Percentiles rank a stretch among this genome's conserved stretches.
phyloP scores from a whole-genome alignment of 1,284 basidiomycete species.

The Porphyrellus sp. region DNA sequence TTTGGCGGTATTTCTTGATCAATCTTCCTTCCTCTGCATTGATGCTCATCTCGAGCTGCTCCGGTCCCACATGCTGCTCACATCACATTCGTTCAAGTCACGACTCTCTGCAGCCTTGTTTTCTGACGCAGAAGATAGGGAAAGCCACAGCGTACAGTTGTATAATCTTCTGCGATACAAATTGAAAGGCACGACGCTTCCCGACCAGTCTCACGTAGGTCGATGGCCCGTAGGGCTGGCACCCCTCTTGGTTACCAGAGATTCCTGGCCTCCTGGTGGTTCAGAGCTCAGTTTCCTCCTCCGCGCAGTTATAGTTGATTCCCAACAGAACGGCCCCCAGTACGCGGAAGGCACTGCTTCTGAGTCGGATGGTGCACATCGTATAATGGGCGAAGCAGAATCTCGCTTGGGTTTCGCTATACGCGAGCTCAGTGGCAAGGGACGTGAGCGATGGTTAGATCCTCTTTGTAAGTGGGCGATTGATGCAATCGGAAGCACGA shows the following conservation, averaged over 20 bases:
- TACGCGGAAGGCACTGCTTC: neutral
- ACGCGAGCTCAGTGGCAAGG: constrained; percentile 61
- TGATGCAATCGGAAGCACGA: neutral
- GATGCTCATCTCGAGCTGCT: constrained; percentile 62
- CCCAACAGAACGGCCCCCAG: constrained; percentile 43
- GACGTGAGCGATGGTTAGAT: constrained; percentile 73
- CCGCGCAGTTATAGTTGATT: constrained; percentile 76
- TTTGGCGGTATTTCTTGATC: constrained; percentile 55
- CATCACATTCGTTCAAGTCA: constrained; percentile 61
- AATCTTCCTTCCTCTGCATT: constrained; percentile 53
- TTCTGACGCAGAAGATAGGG: constrained; percentile 56
- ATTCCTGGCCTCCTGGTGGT: constrained; percentile 82
- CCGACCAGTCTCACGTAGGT: constrained; percentile 10
- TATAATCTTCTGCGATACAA: constrained; percentile 38
- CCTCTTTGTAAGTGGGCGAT: constrained; percentile 58
- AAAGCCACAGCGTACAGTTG: constrained; percentile 35
- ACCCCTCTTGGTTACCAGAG: constrained; percentile 62
- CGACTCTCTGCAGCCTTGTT: constrained; percentile 66
- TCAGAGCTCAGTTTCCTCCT: constrained; percentile 79
- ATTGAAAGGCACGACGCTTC: constrained; percentile 16
- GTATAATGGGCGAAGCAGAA: constrained; percentile 62
- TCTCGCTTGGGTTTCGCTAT: constrained; percentile 81
- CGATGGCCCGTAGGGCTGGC: constrained; percentile 75
- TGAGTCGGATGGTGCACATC: constrained; percentile 26
- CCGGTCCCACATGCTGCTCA: constrained; percentile 66